Percentiles rank a stretch among this genome's conserved stretches.
Conservation (phyloP, 495 filamentous ascomycete genomes). For the Aspergillus conjunctus region DNA sequence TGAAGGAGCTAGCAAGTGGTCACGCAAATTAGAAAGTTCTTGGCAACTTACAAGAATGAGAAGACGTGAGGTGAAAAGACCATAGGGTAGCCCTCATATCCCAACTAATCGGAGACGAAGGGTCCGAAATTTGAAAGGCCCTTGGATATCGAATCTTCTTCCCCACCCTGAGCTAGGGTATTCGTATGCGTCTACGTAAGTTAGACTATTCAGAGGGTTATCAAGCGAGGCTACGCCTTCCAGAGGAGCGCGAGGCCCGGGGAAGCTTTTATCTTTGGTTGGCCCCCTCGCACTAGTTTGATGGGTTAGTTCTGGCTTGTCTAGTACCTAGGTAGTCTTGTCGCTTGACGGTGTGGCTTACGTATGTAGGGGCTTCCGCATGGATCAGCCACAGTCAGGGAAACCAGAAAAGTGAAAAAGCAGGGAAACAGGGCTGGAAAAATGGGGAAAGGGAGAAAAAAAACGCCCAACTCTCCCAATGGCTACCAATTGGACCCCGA, state of each 20-base stretch:
- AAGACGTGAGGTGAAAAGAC: background rate
- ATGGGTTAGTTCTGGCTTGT: background rate
- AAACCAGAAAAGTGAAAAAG: background rate
- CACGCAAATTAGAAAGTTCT: background rate
- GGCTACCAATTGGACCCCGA: too few species aligned
- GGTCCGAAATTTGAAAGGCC: background rate
- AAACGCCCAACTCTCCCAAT: too few species aligned
- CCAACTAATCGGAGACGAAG: background rate
- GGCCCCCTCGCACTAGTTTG: constrained; percentile 3
- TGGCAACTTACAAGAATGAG: background rate
- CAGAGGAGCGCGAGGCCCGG: constrained; percentile 9
- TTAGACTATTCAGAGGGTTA: constrained; percentile 11
- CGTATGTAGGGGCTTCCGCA: constrained; percentile 12
- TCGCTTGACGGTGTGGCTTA: constrained; percentile 18
- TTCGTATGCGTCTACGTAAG: constrained; percentile 33
- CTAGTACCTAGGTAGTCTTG: too few species aligned
- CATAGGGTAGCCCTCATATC: background rate
- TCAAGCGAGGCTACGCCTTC: constrained; percentile 10
- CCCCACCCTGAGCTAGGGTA: constrained; percentile 23
- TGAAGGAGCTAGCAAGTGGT: constrained; percentile 1
- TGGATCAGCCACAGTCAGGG: constrained; percentile 12
- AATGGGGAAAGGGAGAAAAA: too few species aligned
- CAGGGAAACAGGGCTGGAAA: too few species aligned
- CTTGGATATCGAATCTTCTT: constrained; percentile 11
- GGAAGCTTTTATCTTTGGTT: constrained; percentile 18